Evolutionary conservation across 2,329 filamentous ascomycete species (phyloP).

Genomic region (Penicillium sp.): DNA sequence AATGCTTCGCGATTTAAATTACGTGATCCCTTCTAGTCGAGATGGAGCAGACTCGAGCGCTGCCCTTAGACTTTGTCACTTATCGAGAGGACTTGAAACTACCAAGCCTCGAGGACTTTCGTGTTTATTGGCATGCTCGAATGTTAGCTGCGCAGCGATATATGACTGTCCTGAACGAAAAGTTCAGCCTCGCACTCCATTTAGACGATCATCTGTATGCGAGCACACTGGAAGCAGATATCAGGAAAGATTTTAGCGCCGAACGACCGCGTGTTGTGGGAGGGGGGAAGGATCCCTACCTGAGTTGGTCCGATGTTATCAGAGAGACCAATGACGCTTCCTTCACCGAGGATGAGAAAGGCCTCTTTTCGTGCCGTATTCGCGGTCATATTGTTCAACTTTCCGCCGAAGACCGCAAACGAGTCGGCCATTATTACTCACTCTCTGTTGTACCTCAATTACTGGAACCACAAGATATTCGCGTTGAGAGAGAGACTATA

Average conservation of each 20-base stretch:
- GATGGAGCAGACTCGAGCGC: neutral
- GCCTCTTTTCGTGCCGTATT: neutral
- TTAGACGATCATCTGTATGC: neutral
- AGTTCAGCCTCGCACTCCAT: neutral
- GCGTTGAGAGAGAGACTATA: neutral
- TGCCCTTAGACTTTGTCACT: neutral
- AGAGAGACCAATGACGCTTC: neutral
- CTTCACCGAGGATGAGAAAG: neutral
- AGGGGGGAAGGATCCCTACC: neutral
- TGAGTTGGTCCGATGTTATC: slow-evolving; percentile 1
- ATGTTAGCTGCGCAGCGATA: neutral
- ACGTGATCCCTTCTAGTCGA: neutral
- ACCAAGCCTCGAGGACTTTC: neutral
- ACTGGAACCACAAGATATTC: neutral
- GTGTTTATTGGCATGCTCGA: neutral
- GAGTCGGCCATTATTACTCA: neutral
- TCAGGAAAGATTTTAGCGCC: neutral
- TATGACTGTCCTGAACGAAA: neutral
- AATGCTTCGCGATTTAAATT: neutral
- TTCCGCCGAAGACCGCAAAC: neutral
- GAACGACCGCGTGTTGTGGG: neutral
- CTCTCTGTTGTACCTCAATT: neutral
- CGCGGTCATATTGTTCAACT: neutral
- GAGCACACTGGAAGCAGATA: neutral
- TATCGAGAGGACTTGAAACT: slow-evolving; percentile 1